Conservation (phyloP, 331 rosid genomes). For the Pyrus hybrid region DNA sequence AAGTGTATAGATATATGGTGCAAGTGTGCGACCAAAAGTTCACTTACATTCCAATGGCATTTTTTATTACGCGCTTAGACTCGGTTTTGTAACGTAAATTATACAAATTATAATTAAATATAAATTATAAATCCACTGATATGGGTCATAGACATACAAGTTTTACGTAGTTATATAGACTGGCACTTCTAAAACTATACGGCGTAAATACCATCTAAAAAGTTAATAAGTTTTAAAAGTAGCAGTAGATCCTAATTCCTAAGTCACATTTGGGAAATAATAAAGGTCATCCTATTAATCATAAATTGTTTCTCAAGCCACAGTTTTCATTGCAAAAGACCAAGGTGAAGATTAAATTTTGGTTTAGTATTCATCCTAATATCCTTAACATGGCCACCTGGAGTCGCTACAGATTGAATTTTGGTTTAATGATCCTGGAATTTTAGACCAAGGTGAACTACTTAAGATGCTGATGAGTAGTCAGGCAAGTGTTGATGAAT, state of each 20-base stretch:
- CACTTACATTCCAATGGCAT: background rate
- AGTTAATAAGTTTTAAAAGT: background rate
- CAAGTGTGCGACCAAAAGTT: background rate
- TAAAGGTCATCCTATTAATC: background rate
- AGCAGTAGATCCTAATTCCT: background rate
- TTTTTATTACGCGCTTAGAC: background rate
- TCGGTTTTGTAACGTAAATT: background rate
- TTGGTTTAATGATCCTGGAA: too few relatives aligned
- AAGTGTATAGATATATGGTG: background rate
- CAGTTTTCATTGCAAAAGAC: too few relatives aligned
- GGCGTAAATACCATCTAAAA: background rate
- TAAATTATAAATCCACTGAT: background rate
- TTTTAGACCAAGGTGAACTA: background rate
- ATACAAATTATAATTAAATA: too few relatives aligned
- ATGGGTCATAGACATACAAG: background rate
- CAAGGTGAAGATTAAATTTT: too few relatives aligned
- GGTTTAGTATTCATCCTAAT: too few relatives aligned
- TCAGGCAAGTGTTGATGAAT: too few relatives aligned
- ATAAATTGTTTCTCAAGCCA: too few relatives aligned
- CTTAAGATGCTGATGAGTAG: background rate
- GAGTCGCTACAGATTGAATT: too few relatives aligned
- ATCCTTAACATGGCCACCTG: too few relatives aligned
- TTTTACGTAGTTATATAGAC: background rate
- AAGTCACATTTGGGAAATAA: background rate
- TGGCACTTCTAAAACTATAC: background rate